Conservation (phyloP, 2,329 filamentous ascomycete species). For the Clarireedia homoeocarpa region DNA sequence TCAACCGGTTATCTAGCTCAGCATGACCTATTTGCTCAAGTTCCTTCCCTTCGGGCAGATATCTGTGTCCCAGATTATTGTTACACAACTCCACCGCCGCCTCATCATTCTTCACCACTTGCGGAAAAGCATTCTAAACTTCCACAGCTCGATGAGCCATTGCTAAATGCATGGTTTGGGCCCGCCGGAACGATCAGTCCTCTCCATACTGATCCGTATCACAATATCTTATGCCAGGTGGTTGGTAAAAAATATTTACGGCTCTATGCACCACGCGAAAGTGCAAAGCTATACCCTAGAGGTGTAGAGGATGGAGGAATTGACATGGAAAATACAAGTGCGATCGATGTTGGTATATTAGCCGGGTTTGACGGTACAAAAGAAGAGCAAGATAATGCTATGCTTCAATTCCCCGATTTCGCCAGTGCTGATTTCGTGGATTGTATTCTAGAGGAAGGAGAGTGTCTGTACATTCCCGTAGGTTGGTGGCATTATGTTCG, state of each 20-base stretch:
- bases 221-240: conserved; percentile 85
- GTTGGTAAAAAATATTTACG: conserved; percentile 89
- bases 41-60: conserved; percentile 68
- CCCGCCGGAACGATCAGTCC: conserved; percentile 84
- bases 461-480: conserved; percentile 80
- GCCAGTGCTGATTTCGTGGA: conserved; percentile 45
- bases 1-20: conserved; percentile 84
- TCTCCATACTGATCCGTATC: conserved; percentile 87
- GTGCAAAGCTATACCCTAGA: conserved; percentile 50
- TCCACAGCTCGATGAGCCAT: conserved; percentile 46
- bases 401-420: conserved; percentile 20
- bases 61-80: conserved; percentile 79
- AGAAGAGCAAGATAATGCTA: conserved; percentile 12
- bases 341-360: conserved; percentile 65
- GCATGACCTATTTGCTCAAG: conserved; percentile 77
- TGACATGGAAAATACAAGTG: conserved; percentile 88
- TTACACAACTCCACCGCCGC: conserved; percentile 58
- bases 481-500: conserved; percentile 99
- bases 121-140: conserved; percentile 33
- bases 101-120: conserved; percentile 41
- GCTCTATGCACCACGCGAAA: conserved; percentile 65
- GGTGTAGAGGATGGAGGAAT: conserved; percentile 58
- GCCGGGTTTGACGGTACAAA: conserved; percentile 48
- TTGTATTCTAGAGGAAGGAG: conserved; percentile 69
- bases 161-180: conserved; percentile 89